phyloP scores from a whole-genome alignment of 202 grass and related monocot genomes.

The Tripidium arundinaceum region DNA sequence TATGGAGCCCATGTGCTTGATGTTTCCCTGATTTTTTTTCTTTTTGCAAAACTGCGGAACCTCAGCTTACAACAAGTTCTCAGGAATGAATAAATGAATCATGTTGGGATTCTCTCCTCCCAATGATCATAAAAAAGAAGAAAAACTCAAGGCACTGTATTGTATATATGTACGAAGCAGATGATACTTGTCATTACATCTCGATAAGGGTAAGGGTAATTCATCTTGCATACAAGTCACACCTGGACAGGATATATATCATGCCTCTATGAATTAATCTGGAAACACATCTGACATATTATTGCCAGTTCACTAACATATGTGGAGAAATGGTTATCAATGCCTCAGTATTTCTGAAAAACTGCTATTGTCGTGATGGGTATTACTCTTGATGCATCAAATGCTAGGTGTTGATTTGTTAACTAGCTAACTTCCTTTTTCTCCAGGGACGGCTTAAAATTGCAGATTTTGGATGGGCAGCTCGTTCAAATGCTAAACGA shows the following conservation, averaged over 20 bases:
- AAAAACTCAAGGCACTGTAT: neutral
- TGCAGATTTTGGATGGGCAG: constrained; percentile 98
- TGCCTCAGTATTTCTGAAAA: constrained; percentile 1
- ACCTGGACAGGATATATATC: neutral
- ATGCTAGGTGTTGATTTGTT: neutral
- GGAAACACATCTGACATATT: neutral
- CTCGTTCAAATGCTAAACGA: constrained; percentile 66
- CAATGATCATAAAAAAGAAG: neutral
- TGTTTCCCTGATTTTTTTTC: neutral
- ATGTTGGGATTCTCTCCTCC: neutral
- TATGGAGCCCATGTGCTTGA: neutral
- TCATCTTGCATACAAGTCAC: neutral
- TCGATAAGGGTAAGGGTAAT: neutral
- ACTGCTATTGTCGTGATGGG: neutral
- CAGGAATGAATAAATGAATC: neutral
- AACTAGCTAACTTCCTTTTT: constrained; percentile 26
- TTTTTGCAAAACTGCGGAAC: neutral
- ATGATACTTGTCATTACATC: neutral
- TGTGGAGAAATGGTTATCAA: neutral
- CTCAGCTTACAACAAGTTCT: neutral
- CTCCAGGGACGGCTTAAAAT: constrained; percentile 81
- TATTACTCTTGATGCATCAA: neutral
- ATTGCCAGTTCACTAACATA: neutral
- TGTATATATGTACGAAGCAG: neutral
- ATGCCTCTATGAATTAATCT: neutral